Evolutionary conservation across 345 rosid species (phyloP).

Genomic region (Salix purpurea): DNA sequence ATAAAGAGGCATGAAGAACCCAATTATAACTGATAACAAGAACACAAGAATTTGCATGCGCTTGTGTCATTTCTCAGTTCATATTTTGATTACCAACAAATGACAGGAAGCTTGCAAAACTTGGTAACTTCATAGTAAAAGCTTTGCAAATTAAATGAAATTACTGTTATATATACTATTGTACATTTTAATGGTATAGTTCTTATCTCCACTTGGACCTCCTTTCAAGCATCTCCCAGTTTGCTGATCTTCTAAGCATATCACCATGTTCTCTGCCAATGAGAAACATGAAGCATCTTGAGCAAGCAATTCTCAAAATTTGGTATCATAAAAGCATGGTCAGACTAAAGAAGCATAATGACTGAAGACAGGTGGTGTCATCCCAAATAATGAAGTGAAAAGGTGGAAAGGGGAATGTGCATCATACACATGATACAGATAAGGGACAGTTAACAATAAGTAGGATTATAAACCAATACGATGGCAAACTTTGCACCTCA

Average conservation of each 20-base stretch:
- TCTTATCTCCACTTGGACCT: slow-evolving; percentile 53
- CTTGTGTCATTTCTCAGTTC: neutral
- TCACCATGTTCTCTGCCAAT: slow-evolving; percentile 79
- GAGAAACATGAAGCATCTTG: slow-evolving; percentile 19
- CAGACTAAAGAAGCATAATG: no score
- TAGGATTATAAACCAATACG: no score
- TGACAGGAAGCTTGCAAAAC: neutral
- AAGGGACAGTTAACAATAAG: no score
- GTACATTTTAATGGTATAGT: slow-evolving; percentile 63
- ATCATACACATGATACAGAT: no score
- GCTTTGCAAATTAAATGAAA: slow-evolving; percentile 8
- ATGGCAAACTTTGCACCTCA: no score
- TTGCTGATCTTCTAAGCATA: slow-evolving; percentile 77
- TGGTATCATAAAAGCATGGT: neutral
- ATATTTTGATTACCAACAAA: neutral
- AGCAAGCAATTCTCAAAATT: neutral
- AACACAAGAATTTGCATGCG: neutral
- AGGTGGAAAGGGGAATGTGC: no score
- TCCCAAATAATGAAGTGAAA: no score
- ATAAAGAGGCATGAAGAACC: slow-evolving; percentile 19
- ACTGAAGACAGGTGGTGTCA: no score
- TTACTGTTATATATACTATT: slow-evolving; percentile 3
- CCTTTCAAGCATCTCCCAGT: slow-evolving; percentile 74
- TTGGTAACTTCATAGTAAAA: slow-evolving; percentile 6
- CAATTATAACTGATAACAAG: neutral